phyloP scores from a whole-genome alignment of 306 rosid species.

The Lathyrus sativus region DNA sequence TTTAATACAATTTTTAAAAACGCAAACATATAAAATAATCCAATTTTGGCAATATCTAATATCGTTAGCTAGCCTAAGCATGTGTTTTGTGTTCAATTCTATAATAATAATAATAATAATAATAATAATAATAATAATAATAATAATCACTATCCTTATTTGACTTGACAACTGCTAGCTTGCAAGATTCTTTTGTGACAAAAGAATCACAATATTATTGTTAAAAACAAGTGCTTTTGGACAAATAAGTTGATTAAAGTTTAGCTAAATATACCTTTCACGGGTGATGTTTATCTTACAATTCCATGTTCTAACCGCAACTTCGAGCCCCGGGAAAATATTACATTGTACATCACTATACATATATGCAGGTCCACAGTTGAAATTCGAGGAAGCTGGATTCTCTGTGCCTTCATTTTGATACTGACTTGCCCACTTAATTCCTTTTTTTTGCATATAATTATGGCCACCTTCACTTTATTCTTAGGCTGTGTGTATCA shows the following conservation, averaged over 20 bases:
- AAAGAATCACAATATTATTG: constrained; percentile 30
- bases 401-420: constrained; percentile 37
- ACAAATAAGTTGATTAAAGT: constrained; percentile 16
- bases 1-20: not conserved
- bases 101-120: not conserved
- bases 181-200: constrained; percentile 30
- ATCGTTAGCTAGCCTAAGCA: not conserved
- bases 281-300: constrained; percentile 39
- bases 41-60: not conserved
- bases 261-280: constrained; percentile 23
- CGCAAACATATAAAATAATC: not conserved
- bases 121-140: not conserved
- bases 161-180: not conserved
- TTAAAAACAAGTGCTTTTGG: constrained; percentile 19
- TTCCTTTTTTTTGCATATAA: constrained; percentile 4
- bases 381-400: constrained; percentile 32
- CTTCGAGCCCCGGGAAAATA: constrained; percentile 34
- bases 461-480: constrained; percentile 36
- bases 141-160: not conserved
- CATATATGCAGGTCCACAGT: constrained; percentile 35
- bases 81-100: not conserved
- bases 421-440: constrained; percentile 41
- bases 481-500: constrained; percentile 21
- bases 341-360: not conserved
- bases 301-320: constrained; percentile 40